A percentile compares a stretch with the other conserved stretches of the same genome.
phyloP scores from a whole-genome alignment of 768 basidiomycete species.

The Leccinum disarticulatum region DNA sequence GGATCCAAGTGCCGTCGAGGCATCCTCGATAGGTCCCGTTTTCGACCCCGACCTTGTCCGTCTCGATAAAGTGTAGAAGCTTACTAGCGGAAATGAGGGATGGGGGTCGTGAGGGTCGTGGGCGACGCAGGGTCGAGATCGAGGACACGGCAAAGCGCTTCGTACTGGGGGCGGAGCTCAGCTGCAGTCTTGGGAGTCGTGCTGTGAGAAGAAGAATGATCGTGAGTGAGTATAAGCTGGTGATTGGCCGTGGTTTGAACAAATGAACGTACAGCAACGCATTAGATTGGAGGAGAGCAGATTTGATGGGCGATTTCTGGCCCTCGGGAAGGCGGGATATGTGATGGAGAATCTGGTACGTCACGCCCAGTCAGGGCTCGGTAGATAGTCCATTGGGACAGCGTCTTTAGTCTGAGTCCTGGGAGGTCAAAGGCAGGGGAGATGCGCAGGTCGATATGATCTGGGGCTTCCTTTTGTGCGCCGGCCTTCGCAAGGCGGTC shows the following conservation, averaged over 20 bases:
- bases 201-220: slow-evolving; percentile 27
- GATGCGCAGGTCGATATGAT: too few relatives aligned
- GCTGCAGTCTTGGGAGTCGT: slow-evolving; percentile 57
- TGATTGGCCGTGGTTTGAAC: not conserved
- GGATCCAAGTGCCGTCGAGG: slow-evolving; percentile 61
- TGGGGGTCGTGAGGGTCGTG: slow-evolving; percentile 45
- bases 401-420: too few relatives aligned
- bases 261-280: slow-evolving; percentile 55
- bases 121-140: slow-evolving; percentile 52
- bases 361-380: too few relatives aligned
- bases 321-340: slow-evolving; percentile 61
- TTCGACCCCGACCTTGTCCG: too few relatives aligned
- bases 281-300: slow-evolving; percentile 72
- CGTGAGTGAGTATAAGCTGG: not conserved
- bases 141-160: slow-evolving; percentile 58
- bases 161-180: slow-evolving; percentile 61
- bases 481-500: too few relatives aligned
- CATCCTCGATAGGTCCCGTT: slow-evolving; percentile 74
- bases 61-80: slow-evolving; percentile 60
- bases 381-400: too few relatives aligned
- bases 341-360: slow-evolving; percentile 65
- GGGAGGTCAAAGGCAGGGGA: too few relatives aligned
- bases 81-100: slow-evolving; percentile 44
- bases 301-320: slow-evolving; percentile 59
- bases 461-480: too few relatives aligned